A percentile compares a stretch with the other conserved stretches of the same genome.
Conservation (phyloP, 2,329 filamentous ascomycete species). For the Sporothrix variecibatus region DNA sequence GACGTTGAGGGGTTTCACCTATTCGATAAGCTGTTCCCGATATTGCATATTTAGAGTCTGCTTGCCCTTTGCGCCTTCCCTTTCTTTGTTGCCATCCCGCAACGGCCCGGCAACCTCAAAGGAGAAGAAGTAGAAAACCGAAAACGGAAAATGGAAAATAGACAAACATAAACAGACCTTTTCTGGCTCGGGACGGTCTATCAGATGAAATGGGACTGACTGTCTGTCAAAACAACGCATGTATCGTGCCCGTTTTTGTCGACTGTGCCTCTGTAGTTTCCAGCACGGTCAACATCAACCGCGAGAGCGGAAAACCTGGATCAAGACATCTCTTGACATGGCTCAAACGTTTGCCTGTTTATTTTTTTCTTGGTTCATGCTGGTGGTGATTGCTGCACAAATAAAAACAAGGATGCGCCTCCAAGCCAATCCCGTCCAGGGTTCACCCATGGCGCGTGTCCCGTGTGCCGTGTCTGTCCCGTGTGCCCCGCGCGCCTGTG, state of each 20-base stretch:
- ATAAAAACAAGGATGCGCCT: background rate
- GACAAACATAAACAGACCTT: background rate
- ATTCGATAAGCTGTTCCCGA: background rate
- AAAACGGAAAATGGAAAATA: background rate
- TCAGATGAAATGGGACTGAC: background rate
- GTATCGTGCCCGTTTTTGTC: background rate
- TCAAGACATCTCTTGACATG: background rate
- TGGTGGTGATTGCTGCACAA: background rate
- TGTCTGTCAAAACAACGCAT: background rate
- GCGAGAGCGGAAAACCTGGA: background rate
- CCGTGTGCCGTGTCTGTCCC: constrained; percentile 1
- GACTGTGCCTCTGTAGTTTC: background rate
- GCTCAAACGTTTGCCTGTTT: background rate
- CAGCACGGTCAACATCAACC: background rate
- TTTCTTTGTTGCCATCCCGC: background rate
- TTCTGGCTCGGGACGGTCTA: background rate
- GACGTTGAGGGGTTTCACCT: background rate
- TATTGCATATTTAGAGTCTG: background rate
- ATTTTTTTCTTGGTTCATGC: background rate
- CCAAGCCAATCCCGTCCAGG: background rate
- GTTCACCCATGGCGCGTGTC: background rate
- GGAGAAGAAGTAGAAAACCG: background rate
- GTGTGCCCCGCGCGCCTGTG: background rate
- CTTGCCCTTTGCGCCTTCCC: background rate
- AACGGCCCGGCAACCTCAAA: constrained; percentile 14